Evolutionary conservation across 2,329 filamentous ascomycete species (phyloP), one percentile per base, ranked within the genome.

Genomic region (Paracamarosporium sp.): DNA sequence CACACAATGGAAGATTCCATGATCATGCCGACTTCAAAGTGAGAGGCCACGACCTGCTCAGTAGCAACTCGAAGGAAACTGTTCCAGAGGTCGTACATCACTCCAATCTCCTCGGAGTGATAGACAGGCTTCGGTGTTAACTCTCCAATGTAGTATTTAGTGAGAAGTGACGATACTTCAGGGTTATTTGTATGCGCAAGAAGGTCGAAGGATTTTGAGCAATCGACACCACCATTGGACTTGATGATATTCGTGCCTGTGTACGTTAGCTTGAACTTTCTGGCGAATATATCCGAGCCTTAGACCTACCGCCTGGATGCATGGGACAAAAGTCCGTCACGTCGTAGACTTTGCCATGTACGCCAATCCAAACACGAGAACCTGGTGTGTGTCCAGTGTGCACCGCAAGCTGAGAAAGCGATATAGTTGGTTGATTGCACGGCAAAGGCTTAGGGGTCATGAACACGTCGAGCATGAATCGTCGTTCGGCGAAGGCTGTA

Each of bases 311-410:
- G 55, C 93, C 93, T 0, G 93, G 93, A 71, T 97, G 93, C 35
- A 86, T 85, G 38, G 89, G 81, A 13, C 97, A 83, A 77, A 97
- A 97, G 57, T 91, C 85, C 28, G 92, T 96, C 55, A 84, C 92
- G 78, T 97, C 92, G 82, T 96, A 97, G 63, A 97, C 92, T 64
- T 93, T 87, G 66, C 90, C 91, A 76, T 97, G 96, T 24, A 97
- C 84, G 50, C 94, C 85, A 1, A 97, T 93, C 92, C 93, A 97
- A 78, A 83, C 81, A 5, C 79, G 74, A 4, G 76, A 76, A 60
- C 84, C 51, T 8, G 60, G 59, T 11, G 38, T 58, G 46, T 69
- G 67, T 9, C 64, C 65, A 4, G 67, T 69, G 24, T 68, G 67
- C 27, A 61, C 25, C 9, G 67, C 64, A 22, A 69, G 64, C 36